Evolutionary conservation across 805 yeast genomes (phyloP).

Genomic region (Candida odintsovae): DNA sequence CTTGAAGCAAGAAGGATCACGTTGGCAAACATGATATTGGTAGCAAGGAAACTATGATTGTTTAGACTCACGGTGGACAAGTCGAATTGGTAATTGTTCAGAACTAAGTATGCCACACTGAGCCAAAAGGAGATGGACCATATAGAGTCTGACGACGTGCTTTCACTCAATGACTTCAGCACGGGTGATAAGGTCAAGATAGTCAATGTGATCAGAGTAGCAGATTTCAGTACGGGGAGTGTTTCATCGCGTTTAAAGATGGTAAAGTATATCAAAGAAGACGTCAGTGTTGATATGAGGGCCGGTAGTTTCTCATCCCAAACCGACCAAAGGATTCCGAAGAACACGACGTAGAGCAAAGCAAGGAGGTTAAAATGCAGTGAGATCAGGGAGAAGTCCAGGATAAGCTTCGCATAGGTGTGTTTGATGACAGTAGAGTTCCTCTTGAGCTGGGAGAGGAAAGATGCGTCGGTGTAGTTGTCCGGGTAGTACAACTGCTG

Average conservation of each 20-base stretch:
- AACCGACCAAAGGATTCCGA: constrained; percentile 44
- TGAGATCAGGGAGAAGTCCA: constrained; percentile 65
- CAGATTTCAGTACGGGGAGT: constrained; percentile 46
- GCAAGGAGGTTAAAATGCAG: constrained; percentile 61
- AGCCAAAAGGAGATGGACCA: constrained; percentile 90
- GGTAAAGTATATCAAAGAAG: constrained; percentile 6
- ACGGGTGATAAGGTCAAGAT: constrained; percentile 83
- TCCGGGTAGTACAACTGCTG: constrained; percentile 61
- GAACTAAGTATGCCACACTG: constrained; percentile 57
- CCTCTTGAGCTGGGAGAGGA: constrained; percentile 72
- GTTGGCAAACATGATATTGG: constrained; percentile 78
- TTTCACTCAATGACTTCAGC: constrained; percentile 76
- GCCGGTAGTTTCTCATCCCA: constrained; percentile 48
- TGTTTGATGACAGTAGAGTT: constrained; percentile 70
- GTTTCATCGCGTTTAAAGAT: neutral
- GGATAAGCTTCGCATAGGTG: constrained; percentile 55
- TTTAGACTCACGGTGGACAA: constrained; percentile 20
- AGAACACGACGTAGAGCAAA: constrained; percentile 62
- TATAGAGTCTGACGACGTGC: constrained; percentile 89
- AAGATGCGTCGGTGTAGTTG: constrained; percentile 79
- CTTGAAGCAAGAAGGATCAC: constrained; percentile 92
- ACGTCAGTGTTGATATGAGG: constrained; percentile 3
- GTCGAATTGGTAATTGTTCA: constrained; percentile 62
- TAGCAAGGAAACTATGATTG: constrained; percentile 53
- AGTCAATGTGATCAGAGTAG: constrained; percentile 61